These are phyloP conservation scores for Lentinula boryana DNA, from an alignment of 768 basidiomycete genomes.

Conservation along the genomic window DNA sequence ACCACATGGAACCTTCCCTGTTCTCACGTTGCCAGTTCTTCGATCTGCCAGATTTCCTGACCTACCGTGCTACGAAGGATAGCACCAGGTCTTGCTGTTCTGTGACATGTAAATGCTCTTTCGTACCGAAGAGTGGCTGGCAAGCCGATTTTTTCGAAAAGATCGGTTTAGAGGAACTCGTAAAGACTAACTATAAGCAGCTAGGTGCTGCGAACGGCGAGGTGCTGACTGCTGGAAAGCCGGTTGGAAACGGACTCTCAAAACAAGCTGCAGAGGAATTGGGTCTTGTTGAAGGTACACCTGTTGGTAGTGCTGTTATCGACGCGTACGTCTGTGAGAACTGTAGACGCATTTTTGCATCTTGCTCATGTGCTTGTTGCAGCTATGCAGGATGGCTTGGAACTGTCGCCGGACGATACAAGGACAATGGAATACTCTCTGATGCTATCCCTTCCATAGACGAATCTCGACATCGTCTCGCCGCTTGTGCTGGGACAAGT, in stretches of 20 bases:
- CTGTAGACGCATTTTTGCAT: no score
- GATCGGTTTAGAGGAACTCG: slow-evolving; percentile 75
- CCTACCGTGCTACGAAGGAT: slow-evolving; percentile 82
- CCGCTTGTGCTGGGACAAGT: slow-evolving; percentile 92
- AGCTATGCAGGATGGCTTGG: slow-evolving; percentile 97
- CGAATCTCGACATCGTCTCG: slow-evolving; percentile 78
- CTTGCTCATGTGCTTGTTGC: not conserved
- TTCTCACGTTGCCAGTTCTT: slow-evolving; percentile 81
- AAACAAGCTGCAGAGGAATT: slow-evolving; percentile 77
- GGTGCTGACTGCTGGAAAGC: slow-evolving; percentile 65
- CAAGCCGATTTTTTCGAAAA: slow-evolving; percentile 77
- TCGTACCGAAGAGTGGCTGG: slow-evolving; percentile 85
- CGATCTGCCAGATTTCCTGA: slow-evolving; percentile 94
- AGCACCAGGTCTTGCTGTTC: slow-evolving; percentile 84
- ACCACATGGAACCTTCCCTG: slow-evolving; percentile 64
- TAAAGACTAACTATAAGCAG: slow-evolving; percentile 63
- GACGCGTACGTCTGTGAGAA: slow-evolving; percentile 63
- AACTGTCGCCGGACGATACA: slow-evolving; percentile 79
- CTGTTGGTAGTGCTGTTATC: slow-evolving; percentile 92
- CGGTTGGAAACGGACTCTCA: slow-evolving; percentile 4
- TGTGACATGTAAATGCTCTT: slow-evolving; percentile 94
- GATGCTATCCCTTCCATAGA: slow-evolving; percentile 53
- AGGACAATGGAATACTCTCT: slow-evolving; percentile 45
- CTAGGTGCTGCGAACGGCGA: slow-evolving; percentile 63
- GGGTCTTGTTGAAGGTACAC: slow-evolving; percentile 78